Evolutionary conservation across 495 filamentous ascomycete species (phyloP).

Genomic region (Xylaria flabelliformis): DNA sequence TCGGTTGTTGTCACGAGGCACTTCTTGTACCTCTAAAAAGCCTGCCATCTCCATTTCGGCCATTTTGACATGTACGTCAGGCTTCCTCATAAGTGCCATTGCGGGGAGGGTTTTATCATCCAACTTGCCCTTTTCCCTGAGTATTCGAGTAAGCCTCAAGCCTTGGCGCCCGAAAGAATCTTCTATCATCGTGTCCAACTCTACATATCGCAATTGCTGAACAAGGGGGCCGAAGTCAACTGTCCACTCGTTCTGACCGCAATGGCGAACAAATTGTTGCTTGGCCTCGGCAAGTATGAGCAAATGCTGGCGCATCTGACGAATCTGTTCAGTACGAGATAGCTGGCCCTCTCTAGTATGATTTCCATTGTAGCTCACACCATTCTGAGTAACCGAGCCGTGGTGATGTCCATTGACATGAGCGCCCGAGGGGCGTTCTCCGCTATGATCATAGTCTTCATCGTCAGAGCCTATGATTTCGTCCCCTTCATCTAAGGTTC

Average conservation of each 20-base stretch:
- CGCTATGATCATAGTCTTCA: conserved; percentile 47
- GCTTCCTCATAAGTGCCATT: conserved; percentile 76
- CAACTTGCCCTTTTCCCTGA: conserved; percentile 84
- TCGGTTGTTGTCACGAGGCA: conserved; percentile 80
- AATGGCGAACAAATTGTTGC: conserved; percentile 69
- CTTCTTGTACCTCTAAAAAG: conserved; percentile 87
- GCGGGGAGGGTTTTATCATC: conserved; percentile 85
- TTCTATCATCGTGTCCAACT: conserved; percentile 79
- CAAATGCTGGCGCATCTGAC: conserved; percentile 72
- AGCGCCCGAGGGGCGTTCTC: conserved; percentile 22
- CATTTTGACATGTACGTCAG: conserved; percentile 81
- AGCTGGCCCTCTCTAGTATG: conserved; percentile 41
- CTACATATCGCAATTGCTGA: conserved; percentile 68
- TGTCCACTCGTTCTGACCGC: conserved; percentile 74
- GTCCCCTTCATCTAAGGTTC: conserved; percentile 45
- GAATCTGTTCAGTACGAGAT: conserved; percentile 61
- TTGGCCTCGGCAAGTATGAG: conserved; percentile 74
- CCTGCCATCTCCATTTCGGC: conserved; percentile 81
- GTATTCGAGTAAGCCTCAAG: conserved; percentile 77
- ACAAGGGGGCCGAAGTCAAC: conserved; percentile 77
- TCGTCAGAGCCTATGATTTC: conserved; percentile 52
- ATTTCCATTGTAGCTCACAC: conserved; percentile 35
- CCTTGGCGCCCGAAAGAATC: conserved; percentile 77
- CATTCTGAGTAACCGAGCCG: conserved; percentile 36
- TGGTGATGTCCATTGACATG: conserved; percentile 17